Evolutionary conservation across 257 asterid genomes (phyloP).

Genomic region (Fraxinus anomala): DNA sequence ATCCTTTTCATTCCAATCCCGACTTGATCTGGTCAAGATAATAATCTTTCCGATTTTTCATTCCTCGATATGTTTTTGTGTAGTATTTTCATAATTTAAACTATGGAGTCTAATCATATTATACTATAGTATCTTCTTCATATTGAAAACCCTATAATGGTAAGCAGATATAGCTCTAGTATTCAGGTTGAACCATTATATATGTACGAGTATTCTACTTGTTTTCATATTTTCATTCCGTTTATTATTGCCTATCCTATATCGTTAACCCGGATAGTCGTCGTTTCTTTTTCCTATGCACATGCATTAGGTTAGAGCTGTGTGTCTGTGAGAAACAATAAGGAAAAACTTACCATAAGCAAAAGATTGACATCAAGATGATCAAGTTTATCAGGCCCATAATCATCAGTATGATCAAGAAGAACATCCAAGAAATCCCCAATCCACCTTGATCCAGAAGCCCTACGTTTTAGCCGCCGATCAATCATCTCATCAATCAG

Average conservation of each 20-base stretch:
- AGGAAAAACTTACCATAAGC: constrained; percentile 28
- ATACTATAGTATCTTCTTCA: too few relatives aligned
- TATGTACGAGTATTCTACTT: too few relatives aligned
- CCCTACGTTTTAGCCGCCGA: constrained; percentile 21
- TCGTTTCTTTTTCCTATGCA: background rate
- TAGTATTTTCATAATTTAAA: background rate
- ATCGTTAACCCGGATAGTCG: background rate
- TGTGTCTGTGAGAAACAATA: background rate
- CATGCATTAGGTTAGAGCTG: background rate
- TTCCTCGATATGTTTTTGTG: background rate
- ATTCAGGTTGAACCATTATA: too few relatives aligned
- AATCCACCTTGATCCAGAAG: background rate
- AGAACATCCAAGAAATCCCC: constrained; percentile 39
- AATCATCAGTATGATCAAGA: constrained; percentile 31
- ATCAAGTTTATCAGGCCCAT: constrained; percentile 18
- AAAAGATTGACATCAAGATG: constrained; percentile 26
- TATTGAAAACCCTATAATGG: too few relatives aligned
- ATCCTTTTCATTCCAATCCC: too few relatives aligned
- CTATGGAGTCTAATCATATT: background rate
- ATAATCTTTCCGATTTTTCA: too few relatives aligned
- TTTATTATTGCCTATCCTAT: background rate
- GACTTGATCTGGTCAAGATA: too few relatives aligned
- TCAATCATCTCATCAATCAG: constrained; percentile 30
- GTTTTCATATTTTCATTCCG: background rate
- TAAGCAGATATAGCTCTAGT: too few relatives aligned